These are phyloP conservation scores for Pythium sukuiense DNA, from an alignment of 352 stramenopile genomes.

Conservation along the genomic window DNA sequence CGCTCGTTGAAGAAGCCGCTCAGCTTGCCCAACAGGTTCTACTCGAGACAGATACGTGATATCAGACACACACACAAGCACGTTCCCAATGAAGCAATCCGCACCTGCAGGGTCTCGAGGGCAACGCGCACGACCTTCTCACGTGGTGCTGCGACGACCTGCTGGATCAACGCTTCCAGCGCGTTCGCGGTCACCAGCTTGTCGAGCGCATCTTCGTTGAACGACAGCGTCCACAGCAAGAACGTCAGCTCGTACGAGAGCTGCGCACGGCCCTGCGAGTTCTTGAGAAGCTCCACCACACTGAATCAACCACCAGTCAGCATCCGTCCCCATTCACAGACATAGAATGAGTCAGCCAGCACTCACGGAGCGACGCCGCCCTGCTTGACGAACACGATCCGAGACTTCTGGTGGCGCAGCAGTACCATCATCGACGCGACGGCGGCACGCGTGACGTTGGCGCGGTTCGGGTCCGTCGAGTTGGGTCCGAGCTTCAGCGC, in stretches of 20 bases:
- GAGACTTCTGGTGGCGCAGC: conserved; percentile 86
- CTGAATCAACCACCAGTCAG: conserved; percentile 22
- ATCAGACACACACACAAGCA: background rate
- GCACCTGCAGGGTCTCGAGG: conserved; percentile 89
- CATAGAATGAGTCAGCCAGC: background rate
- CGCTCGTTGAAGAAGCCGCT: conserved; percentile 88
- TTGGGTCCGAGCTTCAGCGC: conserved; percentile 64
- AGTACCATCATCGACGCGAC: conserved; percentile 93
- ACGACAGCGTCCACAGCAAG: conserved; percentile 96
- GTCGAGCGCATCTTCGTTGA: conserved; percentile 81
- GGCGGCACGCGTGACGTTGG: conserved; percentile 79
- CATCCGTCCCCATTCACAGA: background rate
- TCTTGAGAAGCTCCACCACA: conserved; percentile 74
- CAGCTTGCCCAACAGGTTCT: conserved; percentile 79
- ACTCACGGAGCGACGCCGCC: conserved; percentile 90
- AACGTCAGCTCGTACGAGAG: conserved; percentile 97
- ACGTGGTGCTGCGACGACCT: conserved; percentile 91
- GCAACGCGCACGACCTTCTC: conserved; percentile 97
- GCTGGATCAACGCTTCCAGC: conserved; percentile 71
- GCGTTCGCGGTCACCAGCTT: conserved; percentile 71
- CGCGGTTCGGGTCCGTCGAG: conserved; percentile 64
- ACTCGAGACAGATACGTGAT: background rate
- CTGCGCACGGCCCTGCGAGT: conserved; percentile 88
- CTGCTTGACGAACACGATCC: conserved; percentile 89
- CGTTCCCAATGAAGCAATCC: background rate